These are phyloP conservation scores for Kwoniella newhampshirensis DNA, from an alignment of 768 basidiomycete species.

Conservation along the genomic window DNA sequence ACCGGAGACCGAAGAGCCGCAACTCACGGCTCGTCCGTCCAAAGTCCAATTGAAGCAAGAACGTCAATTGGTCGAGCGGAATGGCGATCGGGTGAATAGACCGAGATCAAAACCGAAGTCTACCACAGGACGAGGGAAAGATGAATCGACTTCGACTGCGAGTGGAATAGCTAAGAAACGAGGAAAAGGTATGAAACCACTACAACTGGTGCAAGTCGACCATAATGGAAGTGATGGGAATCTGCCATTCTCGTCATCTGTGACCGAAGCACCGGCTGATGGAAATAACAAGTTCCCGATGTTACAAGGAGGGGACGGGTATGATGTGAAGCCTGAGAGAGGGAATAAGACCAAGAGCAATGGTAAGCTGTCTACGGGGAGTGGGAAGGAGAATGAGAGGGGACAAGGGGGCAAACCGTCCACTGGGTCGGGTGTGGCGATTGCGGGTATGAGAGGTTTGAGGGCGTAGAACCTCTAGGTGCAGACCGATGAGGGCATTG, in stretches of 20 bases:
- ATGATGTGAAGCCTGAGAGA: background rate
- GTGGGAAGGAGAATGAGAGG: conserved; percentile 20
- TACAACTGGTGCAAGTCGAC: conserved; percentile 18
- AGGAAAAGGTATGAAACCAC: conserved; percentile 25
- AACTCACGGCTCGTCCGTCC: conserved; percentile 10
- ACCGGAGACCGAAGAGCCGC: too few relatives aligned
- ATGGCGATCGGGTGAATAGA: too few relatives aligned
- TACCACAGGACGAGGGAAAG: background rate
- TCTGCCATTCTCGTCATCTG: too few relatives aligned
- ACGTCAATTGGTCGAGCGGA: conserved; percentile 16
- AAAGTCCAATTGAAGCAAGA: conserved; percentile 22
- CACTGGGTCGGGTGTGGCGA: background rate
- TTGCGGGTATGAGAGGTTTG: conserved; percentile 9
- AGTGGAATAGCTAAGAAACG: conserved; percentile 11
- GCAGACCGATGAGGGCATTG: too few relatives aligned
- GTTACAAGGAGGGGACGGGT: conserved; percentile 2
- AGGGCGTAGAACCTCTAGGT: conserved; percentile 11
- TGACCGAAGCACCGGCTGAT: background rate
- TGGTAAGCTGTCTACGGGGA: conserved; percentile 1
- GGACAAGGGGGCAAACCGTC: conserved; percentile 5
- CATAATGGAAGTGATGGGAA: background rate
- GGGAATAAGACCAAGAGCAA: too few relatives aligned
- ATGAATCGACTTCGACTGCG: conserved; percentile 4
- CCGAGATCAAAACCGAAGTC: conserved; percentile 7
- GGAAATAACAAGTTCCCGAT: background rate